Evolutionary conservation across 257 asterid species (phyloP).

Genomic region (Solanum verrucosum): DNA sequence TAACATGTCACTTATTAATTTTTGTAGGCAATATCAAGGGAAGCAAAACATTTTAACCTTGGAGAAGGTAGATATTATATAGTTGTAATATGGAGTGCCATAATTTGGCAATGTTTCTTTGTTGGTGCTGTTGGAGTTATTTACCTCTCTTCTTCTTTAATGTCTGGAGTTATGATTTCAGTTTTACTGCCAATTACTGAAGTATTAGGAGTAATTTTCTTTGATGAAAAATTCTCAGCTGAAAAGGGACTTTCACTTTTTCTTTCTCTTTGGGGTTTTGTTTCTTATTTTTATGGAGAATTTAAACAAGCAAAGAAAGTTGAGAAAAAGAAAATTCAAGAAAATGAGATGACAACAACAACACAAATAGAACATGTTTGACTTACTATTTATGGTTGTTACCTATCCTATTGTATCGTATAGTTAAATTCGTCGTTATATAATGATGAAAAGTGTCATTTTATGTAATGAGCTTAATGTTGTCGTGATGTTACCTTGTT

Average conservation of each 20-base stretch:
- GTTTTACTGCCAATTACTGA: not conserved
- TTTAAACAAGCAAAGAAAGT: not conserved
- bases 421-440: not conserved
- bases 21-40: not conserved
- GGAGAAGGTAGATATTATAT: not conserved
- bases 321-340: not conserved
- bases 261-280: slow-evolving; percentile 1
- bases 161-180: not conserved
- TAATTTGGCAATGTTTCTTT: not conserved
- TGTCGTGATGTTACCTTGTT: too few relatives aligned
- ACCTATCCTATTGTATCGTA: not conserved
- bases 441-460: not conserved
- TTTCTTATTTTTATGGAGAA: not conserved
- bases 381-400: not conserved
- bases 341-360: not conserved
- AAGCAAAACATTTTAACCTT: not conserved
- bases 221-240: not conserved
- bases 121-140: slow-evolving; percentile 1
- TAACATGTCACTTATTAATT: not conserved
- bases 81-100: not conserved
- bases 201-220: not conserved
- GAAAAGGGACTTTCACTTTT: slow-evolving; percentile 1
- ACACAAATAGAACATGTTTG: not conserved
- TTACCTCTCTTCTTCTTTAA: not conserved
- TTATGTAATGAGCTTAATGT: not conserved